A percentile compares a stretch with the other conserved stretches of the same genome.
These are phyloP conservation scores for Erysimum cheiri DNA, from an alignment of 441 rosid species.

Conservation along the genomic window DNA sequence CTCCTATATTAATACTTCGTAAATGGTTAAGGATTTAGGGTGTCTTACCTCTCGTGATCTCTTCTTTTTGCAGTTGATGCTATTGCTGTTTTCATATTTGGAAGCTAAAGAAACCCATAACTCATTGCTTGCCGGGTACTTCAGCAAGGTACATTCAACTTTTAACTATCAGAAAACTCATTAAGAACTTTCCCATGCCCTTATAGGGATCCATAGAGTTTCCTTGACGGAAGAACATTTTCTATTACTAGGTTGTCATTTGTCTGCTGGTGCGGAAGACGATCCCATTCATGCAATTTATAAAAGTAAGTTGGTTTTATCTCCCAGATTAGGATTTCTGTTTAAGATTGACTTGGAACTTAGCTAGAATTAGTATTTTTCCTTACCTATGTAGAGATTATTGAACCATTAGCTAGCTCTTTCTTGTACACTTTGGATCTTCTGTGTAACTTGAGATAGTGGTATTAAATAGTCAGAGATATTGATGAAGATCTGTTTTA, in stretches of 20 bases:
- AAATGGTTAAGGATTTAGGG: background rate
- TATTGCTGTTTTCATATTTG: slow-evolving; percentile 70
- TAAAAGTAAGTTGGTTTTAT: slow-evolving; percentile 57
- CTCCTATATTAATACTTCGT: slow-evolving; percentile 8
- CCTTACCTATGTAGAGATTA: slow-evolving; percentile 8
- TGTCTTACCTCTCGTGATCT: slow-evolving; percentile 34
- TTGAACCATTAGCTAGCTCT: slow-evolving; percentile 23
- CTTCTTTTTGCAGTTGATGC: slow-evolving; percentile 63
- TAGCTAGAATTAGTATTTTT: slow-evolving; percentile 10
- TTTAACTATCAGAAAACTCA: background rate
- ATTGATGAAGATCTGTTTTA: slow-evolving; percentile 14
- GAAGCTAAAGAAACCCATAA: slow-evolving; percentile 59
- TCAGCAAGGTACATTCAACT: slow-evolving; percentile 67
- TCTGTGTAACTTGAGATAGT: slow-evolving; percentile 10
- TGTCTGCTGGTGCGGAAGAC: slow-evolving; percentile 74
- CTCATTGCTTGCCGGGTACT: slow-evolving; percentile 71
- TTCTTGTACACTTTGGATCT: slow-evolving; percentile 20
- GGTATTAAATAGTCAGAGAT: slow-evolving; percentile 5
- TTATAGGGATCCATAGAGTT: slow-evolving; percentile 8
- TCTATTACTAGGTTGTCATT: slow-evolving; percentile 64
- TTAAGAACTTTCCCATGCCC: slow-evolving; percentile 30
- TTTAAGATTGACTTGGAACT: slow-evolving; percentile 24
- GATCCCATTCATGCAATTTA: slow-evolving; percentile 62
- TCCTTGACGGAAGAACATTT: slow-evolving; percentile 28
- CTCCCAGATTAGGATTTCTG: background rate